These are phyloP conservation scores for Psidium guajava DNA, from an alignment of 345 rosid species.

Conservation along the genomic window DNA sequence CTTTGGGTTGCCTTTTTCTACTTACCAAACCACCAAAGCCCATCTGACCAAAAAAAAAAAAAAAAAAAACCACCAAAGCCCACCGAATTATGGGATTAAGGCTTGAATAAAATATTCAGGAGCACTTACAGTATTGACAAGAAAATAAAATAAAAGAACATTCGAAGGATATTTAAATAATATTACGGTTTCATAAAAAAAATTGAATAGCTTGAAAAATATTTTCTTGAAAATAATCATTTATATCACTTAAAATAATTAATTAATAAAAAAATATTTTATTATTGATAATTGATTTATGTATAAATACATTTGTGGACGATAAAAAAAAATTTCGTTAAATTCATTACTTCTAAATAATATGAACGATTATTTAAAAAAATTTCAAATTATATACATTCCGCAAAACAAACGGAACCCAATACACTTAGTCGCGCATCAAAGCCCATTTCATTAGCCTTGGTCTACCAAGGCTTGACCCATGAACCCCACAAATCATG, in stretches of 20 bases:
- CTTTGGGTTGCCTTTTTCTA: neutral
- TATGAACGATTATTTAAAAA: no score
- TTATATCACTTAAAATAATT: no score
- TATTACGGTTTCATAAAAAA: neutral
- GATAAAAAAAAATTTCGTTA: no score
- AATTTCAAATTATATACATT: no score
- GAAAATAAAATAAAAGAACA: neutral
- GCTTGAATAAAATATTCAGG: neutral
- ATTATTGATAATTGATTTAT: no score
- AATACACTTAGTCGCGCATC: neutral
- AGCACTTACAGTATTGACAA: neutral
- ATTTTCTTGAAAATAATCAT: no score
- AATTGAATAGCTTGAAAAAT: no score
- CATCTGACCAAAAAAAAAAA: no score
- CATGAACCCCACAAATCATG: neutral
- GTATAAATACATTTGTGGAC: no score
- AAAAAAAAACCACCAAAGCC: neutral
- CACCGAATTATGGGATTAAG: neutral
- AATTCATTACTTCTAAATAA: no score
- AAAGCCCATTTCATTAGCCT: neutral
- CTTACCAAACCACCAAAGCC: neutral
- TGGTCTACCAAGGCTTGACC: neutral
- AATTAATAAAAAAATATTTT: no score
- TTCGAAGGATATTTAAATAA: neutral
- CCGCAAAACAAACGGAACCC: no score